phyloP scores from a whole-genome alignment of 139 green algal genomes.

The Raphidocelis subcapitata region DNA sequence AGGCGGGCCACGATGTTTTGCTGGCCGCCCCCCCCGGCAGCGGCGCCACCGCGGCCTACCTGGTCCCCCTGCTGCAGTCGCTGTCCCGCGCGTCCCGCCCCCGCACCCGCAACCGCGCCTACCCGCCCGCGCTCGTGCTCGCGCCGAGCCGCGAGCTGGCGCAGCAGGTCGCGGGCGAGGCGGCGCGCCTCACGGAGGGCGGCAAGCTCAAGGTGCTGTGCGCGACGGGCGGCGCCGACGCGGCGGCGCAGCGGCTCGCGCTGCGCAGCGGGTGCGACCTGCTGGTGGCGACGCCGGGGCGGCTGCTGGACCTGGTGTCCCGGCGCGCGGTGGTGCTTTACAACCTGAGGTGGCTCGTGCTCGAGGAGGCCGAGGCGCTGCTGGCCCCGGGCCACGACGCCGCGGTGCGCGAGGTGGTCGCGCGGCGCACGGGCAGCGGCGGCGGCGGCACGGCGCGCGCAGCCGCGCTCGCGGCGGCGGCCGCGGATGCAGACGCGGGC shows the following conservation, averaged over 20 bases:
- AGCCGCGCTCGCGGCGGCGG: constrained; percentile 16
- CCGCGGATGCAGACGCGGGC: not conserved
- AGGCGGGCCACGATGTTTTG: constrained; percentile 48
- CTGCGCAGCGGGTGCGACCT: constrained; percentile 88
- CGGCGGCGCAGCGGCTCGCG: constrained; percentile 19
- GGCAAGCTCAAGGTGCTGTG: constrained; percentile 10
- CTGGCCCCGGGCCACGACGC: not conserved
- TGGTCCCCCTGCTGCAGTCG: constrained; percentile 39
- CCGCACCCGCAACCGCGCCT: constrained; percentile 24
- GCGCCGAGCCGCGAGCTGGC: constrained; percentile 75
- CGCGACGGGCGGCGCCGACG: constrained; percentile 7
- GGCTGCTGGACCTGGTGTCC: constrained; percentile 90
- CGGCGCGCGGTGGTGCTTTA: constrained; percentile 59
- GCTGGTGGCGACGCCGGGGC: constrained; percentile 87
- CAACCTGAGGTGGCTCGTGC: constrained; percentile 25
- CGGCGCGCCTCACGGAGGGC: not conserved
- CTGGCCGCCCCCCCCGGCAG: constrained; percentile 37
- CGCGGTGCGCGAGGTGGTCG: not conserved
- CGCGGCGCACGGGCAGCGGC: not conserved
- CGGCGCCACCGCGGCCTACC: constrained; percentile 51
- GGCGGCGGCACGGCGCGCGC: not conserved
- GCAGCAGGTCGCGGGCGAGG: constrained; percentile 47
- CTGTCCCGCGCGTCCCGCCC: constrained; percentile 11
- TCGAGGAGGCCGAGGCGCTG: not conserved
- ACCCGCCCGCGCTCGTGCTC: constrained; percentile 50